phyloP scores from a whole-genome alignment of 106 monocot genomes.

The Apostasia ramifera region DNA sequence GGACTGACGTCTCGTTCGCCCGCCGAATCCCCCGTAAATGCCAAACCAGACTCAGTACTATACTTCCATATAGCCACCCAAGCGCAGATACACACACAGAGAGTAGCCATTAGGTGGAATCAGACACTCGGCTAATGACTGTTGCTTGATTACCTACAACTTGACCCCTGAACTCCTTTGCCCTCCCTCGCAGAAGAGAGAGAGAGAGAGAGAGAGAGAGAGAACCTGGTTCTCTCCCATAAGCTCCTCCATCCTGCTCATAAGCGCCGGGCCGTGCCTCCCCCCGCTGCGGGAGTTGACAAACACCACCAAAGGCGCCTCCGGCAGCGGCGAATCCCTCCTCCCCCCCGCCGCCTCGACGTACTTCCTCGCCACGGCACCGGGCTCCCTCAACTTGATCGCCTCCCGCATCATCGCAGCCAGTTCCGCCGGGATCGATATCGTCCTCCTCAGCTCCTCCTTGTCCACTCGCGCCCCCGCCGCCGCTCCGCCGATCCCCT shows the following conservation, averaged over 20 bases:
- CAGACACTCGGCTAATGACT: too few relatives aligned
- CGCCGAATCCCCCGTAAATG: too few relatives aligned
- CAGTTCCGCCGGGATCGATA: conserved; percentile 13
- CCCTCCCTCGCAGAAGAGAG: too few relatives aligned
- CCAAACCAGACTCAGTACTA: too few relatives aligned
- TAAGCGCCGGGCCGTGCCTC: conserved; percentile 36
- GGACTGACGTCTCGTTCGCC: too few relatives aligned
- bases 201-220: neutral
- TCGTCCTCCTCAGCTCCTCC: conserved; percentile 15
- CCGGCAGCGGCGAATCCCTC: conserved; percentile 12
- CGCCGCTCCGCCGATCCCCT: neutral
- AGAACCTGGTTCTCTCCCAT: conserved; percentile 40
- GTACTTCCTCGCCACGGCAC: neutral
- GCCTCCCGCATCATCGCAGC: conserved; percentile 30
- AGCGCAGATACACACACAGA: too few relatives aligned
- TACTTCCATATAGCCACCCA: too few relatives aligned
- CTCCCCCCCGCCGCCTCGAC: neutral
- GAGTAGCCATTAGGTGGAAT: too few relatives aligned
- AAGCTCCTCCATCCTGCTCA: conserved; percentile 26
- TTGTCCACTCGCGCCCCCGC: conserved; percentile 6
- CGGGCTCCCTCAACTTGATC: conserved; percentile 4
- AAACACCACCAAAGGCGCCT: conserved; percentile 48
- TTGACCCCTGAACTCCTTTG: too few relatives aligned
- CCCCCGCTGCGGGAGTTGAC: conserved; percentile 58
- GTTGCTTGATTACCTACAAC: too few relatives aligned